A percentile compares a stretch with the other conserved stretches of the same genome.
These are phyloP conservation scores for Hypoxylon sp. DNA, from an alignment of 2,329 filamentous ascomycete genomes.

Conservation along the genomic window DNA sequence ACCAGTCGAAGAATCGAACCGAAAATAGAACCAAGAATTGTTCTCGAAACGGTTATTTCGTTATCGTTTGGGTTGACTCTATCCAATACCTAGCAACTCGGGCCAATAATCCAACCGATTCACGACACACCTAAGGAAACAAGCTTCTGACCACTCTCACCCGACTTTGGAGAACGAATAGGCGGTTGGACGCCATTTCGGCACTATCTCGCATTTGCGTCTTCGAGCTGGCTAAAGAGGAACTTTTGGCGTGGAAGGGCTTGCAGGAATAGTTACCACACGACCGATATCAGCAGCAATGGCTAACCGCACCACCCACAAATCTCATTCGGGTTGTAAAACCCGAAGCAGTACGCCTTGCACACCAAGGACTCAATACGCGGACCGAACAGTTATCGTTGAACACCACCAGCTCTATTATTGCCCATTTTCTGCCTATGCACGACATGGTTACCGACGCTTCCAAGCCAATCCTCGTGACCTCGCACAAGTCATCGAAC, in stretches of 20 bases:
- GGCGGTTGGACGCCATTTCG: slow-evolving; percentile 4
- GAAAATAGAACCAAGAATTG: slow-evolving; percentile 25
- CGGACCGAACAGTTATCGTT: slow-evolving; percentile 35
- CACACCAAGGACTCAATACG: slow-evolving; percentile 11
- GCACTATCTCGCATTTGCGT: slow-evolving; percentile 1
- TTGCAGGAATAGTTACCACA: slow-evolving; percentile 32
- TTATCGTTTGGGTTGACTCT: not conserved
- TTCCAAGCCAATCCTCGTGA: slow-evolving; percentile 27
- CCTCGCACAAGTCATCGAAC: slow-evolving; percentile 21
- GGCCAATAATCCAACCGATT: not conserved
- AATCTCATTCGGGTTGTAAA: slow-evolving; percentile 41
- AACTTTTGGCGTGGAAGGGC: slow-evolving; percentile 1
- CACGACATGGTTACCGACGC: slow-evolving; percentile 24
- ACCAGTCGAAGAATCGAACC: slow-evolving; percentile 23
- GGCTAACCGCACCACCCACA: slow-evolving; percentile 30
- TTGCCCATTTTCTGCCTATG: slow-evolving; percentile 22
- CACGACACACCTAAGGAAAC: slow-evolving; percentile 6
- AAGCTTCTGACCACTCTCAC: slow-evolving; percentile 10
- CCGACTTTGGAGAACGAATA: slow-evolving; percentile 1
- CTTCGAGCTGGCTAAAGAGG: slow-evolving; percentile 6
- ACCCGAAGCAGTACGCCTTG: slow-evolving; percentile 33
- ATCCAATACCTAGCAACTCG: slow-evolving; percentile 16
- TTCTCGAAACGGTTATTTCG: not conserved
- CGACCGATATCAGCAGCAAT: slow-evolving; percentile 31
- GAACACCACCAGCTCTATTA: slow-evolving; percentile 16